Percentiles rank a stretch among this genome's conserved stretches.
These are phyloP conservation scores for Fragaria nilgerrensis DNA, from an alignment of 306 rosid genomes.

Conservation along the genomic window DNA sequence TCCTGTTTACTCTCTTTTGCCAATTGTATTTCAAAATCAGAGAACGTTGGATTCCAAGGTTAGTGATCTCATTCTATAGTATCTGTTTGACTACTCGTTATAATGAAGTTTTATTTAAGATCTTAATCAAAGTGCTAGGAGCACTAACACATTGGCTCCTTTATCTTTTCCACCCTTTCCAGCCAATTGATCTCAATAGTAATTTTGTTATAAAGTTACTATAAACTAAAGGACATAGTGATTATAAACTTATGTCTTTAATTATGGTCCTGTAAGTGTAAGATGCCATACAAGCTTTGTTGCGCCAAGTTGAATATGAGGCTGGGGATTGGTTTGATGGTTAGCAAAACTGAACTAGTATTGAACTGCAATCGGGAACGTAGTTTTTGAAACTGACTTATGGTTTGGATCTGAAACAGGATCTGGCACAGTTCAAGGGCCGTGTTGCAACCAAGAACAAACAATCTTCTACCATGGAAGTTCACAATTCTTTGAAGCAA, in stretches of 20 bases:
- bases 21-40: not conserved
- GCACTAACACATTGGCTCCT: not conserved
- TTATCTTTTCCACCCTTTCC: conserved; percentile 1
- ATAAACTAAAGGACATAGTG: not conserved
- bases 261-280: not conserved
- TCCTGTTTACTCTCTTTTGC: conserved; percentile 9
- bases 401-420: conserved; percentile 53
- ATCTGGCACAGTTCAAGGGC: conserved; percentile 49
- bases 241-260: not conserved
- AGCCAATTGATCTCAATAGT: not conserved
- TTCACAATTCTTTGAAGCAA: conserved; percentile 66
- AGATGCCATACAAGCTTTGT: not conserved
- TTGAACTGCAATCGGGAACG: not conserved
- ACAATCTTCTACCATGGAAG: conserved; percentile 48
- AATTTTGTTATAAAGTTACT: not conserved
- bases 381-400: not conserved
- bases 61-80: not conserved
- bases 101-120: not conserved
- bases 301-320: not conserved
- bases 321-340: not conserved
- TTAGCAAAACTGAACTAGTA: not conserved
- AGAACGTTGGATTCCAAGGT: not conserved
- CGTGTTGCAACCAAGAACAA: conserved; percentile 41
- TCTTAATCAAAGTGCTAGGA: not conserved
- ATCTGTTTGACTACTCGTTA: not conserved